Percentiles rank a stretch among this genome's conserved stretches.
phyloP scores from a whole-genome alignment of 768 basidiomycete genomes.

The Mycena belliarum region DNA sequence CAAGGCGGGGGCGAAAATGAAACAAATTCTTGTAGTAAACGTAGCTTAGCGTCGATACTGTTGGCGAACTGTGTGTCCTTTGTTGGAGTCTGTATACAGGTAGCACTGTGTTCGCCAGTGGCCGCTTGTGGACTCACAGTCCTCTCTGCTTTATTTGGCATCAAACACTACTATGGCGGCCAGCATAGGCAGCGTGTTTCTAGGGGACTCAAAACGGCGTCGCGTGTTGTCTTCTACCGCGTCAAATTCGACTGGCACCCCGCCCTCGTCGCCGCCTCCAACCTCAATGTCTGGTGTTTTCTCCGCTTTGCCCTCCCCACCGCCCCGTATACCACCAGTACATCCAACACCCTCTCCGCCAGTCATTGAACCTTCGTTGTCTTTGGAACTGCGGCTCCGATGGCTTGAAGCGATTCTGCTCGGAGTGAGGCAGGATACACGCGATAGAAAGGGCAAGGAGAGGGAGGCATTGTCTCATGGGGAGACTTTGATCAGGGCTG shows the following conservation, averaged over 20 bases:
- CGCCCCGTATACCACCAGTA: conserved; percentile 23
- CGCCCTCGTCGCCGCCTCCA: conserved; percentile 44
- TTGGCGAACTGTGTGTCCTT: neutral
- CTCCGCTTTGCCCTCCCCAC: conserved; percentile 27
- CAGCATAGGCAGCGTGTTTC: conserved; percentile 74
- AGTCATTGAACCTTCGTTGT: conserved; percentile 62
- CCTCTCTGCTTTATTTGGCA: too few relatives aligned
- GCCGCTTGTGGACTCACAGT: too few relatives aligned
- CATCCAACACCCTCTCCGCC: conserved; percentile 17
- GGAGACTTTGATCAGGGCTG: conserved; percentile 58
- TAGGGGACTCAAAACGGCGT: conserved; percentile 73
- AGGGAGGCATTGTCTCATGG: conserved; percentile 48
- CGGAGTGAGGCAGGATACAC: conserved; percentile 55
- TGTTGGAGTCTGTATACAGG: too few relatives aligned
- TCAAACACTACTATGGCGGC: neutral
- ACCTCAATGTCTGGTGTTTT: conserved; percentile 38
- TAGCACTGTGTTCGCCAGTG: too few relatives aligned
- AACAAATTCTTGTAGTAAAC: conserved; percentile 13
- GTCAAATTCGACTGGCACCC: conserved; percentile 39
- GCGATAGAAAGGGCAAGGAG: conserved; percentile 38
- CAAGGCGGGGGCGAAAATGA: conserved; percentile 5
- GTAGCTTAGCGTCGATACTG: neutral
- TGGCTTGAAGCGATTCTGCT: conserved; percentile 80
- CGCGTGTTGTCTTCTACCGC: conserved; percentile 62
- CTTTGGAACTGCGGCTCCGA: conserved; percentile 72